Conservation (phyloP, 73 alveolate species). For the Stentor coeruleus region DNA sequence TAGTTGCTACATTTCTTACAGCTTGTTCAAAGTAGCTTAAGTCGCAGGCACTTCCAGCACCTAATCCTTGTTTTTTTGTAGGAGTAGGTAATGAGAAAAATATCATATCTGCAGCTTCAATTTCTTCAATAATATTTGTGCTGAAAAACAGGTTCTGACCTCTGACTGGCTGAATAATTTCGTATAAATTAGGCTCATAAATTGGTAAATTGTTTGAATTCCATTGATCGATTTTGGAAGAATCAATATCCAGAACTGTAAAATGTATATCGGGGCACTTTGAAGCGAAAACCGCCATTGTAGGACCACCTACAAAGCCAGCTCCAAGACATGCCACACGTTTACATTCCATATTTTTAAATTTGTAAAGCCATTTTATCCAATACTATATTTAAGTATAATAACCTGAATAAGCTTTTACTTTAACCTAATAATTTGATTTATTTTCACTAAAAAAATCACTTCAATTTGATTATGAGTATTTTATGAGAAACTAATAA, state of each 20-base stretch:
- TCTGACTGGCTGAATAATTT: constrained; percentile 44
- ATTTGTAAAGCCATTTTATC: too few species aligned
- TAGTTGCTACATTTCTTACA: constrained; percentile 36
- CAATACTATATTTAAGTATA: too few species aligned
- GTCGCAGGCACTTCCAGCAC: constrained; percentile 75
- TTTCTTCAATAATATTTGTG: constrained; percentile 54
- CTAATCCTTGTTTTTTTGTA: constrained; percentile 54
- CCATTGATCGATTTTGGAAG: constrained; percentile 70
- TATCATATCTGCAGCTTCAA: constrained; percentile 50
- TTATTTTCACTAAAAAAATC: too few species aligned
- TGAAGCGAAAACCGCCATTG: constrained; percentile 87
- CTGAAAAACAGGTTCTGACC: constrained; percentile 70
- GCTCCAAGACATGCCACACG: constrained; percentile 88
- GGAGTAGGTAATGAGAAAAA: constrained; percentile 74
- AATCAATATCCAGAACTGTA: constrained; percentile 70
- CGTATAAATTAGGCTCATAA: constrained; percentile 67
- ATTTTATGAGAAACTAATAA: too few species aligned
- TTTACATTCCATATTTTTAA: constrained; percentile 25
- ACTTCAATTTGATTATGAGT: too few species aligned
- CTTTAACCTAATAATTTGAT: too few species aligned
- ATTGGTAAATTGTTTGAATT: constrained; percentile 53
- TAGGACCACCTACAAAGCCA: constrained; percentile 97
- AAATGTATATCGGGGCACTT: constrained; percentile 59
- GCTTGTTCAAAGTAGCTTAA: constrained; percentile 55
- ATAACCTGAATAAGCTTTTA: too few species aligned